These are phyloP conservation scores for Akanthomyces lecanii DNA, from an alignment of 2,329 filamentous ascomycete genomes.

Conservation along the genomic window DNA sequence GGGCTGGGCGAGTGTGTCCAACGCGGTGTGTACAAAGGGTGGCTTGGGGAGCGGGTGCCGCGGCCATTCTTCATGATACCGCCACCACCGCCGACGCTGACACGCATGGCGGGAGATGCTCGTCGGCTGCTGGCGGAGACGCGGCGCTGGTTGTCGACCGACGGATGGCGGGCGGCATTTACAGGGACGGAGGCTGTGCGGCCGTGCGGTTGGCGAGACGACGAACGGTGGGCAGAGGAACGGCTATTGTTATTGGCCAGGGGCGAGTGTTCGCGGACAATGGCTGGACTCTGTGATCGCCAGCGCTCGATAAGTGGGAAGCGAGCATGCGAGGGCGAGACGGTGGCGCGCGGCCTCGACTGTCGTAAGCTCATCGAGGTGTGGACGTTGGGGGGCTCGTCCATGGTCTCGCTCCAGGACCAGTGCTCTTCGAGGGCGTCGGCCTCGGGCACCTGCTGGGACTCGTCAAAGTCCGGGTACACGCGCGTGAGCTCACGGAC, in stretches of 20 bases:
- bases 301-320: slow-evolving; percentile 24
- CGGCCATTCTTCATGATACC: slow-evolving; percentile 46
- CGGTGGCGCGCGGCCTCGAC: slow-evolving; percentile 34
- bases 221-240: slow-evolving; percentile 30
- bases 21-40: slow-evolving; percentile 50
- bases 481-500: slow-evolving; percentile 59
- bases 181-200: slow-evolving; percentile 52
- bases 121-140: slow-evolving; percentile 39
- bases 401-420: slow-evolving; percentile 61
- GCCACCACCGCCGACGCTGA: slow-evolving; percentile 25
- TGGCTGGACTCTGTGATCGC: slow-evolving; percentile 29
- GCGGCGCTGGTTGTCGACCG: slow-evolving; percentile 42
- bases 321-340: slow-evolving; percentile 32
- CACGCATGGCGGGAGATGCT: slow-evolving; percentile 29
- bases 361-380: slow-evolving; percentile 41
- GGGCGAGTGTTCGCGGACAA: slow-evolving; percentile 39
- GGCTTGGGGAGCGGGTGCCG: slow-evolving; percentile 52
- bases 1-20: slow-evolving; percentile 49
- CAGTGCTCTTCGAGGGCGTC: slow-evolving; percentile 64
- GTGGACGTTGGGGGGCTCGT: slow-evolving; percentile 48
- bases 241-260: slow-evolving; percentile 24
- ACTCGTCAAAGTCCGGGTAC: slow-evolving; percentile 42
- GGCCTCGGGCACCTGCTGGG: slow-evolving; percentile 52
- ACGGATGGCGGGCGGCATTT: slow-evolving; percentile 33
- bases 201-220: slow-evolving; percentile 43